A percentile compares a stretch with the other conserved stretches of the same genome.
phyloP scores from a whole-genome alignment of 768 basidiomycete species.

The Artomyces pyxidatus region DNA sequence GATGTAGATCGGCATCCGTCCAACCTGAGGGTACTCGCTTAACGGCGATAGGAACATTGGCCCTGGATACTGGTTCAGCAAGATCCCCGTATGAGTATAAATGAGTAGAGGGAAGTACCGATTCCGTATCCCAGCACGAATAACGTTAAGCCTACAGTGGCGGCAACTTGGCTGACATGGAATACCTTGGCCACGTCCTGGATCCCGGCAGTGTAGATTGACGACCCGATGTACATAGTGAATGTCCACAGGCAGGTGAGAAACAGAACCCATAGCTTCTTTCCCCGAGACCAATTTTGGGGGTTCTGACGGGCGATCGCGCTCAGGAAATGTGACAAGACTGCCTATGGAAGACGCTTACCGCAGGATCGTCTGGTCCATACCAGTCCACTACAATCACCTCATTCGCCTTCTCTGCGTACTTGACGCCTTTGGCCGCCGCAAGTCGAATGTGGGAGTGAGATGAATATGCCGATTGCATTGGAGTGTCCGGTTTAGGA shows the following conservation, averaged over 20 bases:
- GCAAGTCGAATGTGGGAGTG: neutral
- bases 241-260: slow-evolving; percentile 24
- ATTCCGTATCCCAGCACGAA: slow-evolving; percentile 18
- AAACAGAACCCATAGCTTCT: slow-evolving; percentile 22
- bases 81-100: neutral
- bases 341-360: neutral
- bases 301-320: neutral
- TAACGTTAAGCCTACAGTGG: slow-evolving; percentile 22
- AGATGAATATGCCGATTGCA: neutral
- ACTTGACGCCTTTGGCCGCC: neutral
- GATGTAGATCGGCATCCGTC: slow-evolving; percentile 25
- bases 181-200: slow-evolving; percentile 19
- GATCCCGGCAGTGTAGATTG: slow-evolving; percentile 23
- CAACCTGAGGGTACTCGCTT: slow-evolving; percentile 23
- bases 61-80: neutral
- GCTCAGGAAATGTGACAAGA: neutral
- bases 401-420: neutral
- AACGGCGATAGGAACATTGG: slow-evolving; percentile 19
- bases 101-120: slow-evolving; percentile 6
- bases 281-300: slow-evolving; percentile 21
- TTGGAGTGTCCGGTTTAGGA: too few relatives aligned
- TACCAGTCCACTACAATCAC: slow-evolving; percentile 18
- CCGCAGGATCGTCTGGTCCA: slow-evolving; percentile 4
- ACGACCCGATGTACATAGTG: slow-evolving; percentile 25
- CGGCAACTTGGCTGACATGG: slow-evolving; percentile 20